Percentiles rank a stretch among this genome's conserved stretches.
Evolutionary conservation across 2,329 filamentous ascomycete species (phyloP).

Genomic region (Lizonia empirigonia): DNA sequence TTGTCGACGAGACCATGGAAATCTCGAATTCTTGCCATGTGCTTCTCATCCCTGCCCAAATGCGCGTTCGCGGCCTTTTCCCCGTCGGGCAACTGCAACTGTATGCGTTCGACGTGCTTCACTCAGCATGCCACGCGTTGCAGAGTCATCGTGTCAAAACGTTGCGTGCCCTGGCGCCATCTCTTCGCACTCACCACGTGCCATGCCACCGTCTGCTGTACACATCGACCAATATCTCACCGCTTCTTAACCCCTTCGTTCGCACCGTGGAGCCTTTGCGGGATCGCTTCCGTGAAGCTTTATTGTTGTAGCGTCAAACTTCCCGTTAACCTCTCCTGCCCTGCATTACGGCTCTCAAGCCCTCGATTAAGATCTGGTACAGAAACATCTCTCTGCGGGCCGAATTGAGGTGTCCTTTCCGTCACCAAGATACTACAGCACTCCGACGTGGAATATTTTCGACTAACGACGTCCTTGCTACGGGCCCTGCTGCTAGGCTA

Average conservation of each 20-base stretch:
- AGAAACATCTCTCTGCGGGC: background rate
- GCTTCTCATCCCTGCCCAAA: conserved; percentile 11
- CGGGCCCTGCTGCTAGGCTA: too few relatives aligned
- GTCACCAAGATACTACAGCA: background rate
- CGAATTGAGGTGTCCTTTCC: background rate
- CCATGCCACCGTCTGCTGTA: conserved; percentile 24
- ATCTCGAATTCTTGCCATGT: conserved; percentile 3
- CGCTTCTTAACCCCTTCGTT: conserved; percentile 7
- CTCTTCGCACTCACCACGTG: conserved; percentile 16
- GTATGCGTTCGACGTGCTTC: conserved; percentile 1
- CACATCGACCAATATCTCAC: conserved; percentile 11
- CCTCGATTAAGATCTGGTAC: conserved; percentile 4
- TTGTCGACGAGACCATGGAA: conserved; percentile 22
- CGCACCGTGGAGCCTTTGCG: background rate
- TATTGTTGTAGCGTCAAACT: background rate
- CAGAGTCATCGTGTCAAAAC: conserved; percentile 22
- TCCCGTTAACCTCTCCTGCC: conserved; percentile 6
- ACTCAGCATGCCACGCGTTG: conserved; percentile 25
- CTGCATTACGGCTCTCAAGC: conserved; percentile 20
- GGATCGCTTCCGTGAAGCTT: conserved; percentile 1
- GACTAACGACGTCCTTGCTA: background rate
- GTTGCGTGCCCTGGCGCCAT: conserved; percentile 27
- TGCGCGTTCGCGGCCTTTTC: conserved; percentile 5
- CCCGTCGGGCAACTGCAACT: conserved; percentile 5
- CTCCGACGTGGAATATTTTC: background rate